These are phyloP conservation scores for Aspergillus sp. DNA, from an alignment of 2,329 filamentous ascomycete genomes.

Conservation along the genomic window DNA sequence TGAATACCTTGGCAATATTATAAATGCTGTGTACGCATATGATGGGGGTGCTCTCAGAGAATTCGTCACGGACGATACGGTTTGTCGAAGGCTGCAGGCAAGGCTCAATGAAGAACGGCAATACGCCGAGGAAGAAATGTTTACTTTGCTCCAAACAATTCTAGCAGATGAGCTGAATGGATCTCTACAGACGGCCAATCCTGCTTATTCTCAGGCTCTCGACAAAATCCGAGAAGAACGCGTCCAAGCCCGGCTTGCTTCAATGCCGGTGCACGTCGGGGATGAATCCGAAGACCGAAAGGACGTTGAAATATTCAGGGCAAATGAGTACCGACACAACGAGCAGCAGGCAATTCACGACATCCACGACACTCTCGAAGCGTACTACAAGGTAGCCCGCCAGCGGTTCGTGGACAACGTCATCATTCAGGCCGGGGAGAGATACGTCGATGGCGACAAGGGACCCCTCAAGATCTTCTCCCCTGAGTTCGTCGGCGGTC, in stretches of 20 bases:
- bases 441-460: conserved; percentile 44
- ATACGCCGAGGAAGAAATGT: conserved; percentile 36
- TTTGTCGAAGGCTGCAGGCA: conserved; percentile 9
- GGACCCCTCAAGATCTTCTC: conserved; percentile 49
- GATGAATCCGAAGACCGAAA: neutral
- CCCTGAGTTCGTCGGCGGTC: conserved; percentile 41
- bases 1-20: conserved; percentile 2
- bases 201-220: conserved; percentile 42
- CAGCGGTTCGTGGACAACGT: conserved; percentile 56
- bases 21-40: conserved; percentile 6
- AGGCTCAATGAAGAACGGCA: conserved; percentile 14
- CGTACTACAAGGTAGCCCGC: conserved; percentile 56
- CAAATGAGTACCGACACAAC: conserved; percentile 24
- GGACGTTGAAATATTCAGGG: conserved; percentile 1
- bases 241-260: conserved; percentile 3
- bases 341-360: conserved; percentile 39
- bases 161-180: conserved; percentile 42
- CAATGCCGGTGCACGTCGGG: neutral
- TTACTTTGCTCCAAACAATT: conserved; percentile 43
- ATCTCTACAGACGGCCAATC: conserved; percentile 44
- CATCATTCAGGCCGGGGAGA: conserved; percentile 49
- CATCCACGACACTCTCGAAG: conserved; percentile 52
- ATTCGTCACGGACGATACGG: conserved; percentile 1
- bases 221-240: conserved; percentile 12
- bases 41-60: conserved; percentile 12